Conservation (phyloP, 805 yeast genomes). For the Huiozyma sinensis region DNA sequence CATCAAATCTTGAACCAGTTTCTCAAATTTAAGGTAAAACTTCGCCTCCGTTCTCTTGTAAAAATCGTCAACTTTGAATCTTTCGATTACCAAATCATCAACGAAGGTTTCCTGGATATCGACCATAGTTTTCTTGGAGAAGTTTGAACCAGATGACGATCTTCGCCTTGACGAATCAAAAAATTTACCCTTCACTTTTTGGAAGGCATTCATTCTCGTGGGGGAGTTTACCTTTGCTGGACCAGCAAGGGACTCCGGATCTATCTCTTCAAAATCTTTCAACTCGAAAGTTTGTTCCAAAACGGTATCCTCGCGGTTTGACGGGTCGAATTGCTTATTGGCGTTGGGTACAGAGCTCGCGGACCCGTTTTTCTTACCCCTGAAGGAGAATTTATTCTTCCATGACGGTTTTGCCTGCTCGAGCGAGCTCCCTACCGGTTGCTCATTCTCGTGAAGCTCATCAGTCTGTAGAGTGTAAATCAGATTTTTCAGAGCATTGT, state of each 20-base stretch:
- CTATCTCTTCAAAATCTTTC: constrained; percentile 9
- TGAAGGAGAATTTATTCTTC: background rate
- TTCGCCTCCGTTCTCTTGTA: constrained; percentile 38
- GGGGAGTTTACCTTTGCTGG: background rate
- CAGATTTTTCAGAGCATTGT: constrained; percentile 45
- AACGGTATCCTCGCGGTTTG: background rate
- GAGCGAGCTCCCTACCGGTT: background rate
- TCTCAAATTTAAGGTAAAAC: constrained; percentile 36
- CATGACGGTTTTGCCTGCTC: background rate
- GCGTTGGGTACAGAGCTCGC: background rate
- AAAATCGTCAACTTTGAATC: constrained; percentile 42
- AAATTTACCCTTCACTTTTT: constrained; percentile 11
- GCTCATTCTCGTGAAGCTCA: constrained; percentile 10
- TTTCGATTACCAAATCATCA: constrained; percentile 36
- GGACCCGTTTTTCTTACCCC: constrained; percentile 1
- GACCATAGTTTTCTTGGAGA: constrained; percentile 21
- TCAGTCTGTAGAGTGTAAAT: constrained; percentile 45
- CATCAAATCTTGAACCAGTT: constrained; percentile 39
- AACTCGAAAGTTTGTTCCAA: constrained; percentile 21
- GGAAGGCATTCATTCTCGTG: constrained; percentile 1
- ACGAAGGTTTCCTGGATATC: constrained; percentile 37
- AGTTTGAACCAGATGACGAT: constrained; percentile 10
- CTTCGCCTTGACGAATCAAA: constrained; percentile 4
- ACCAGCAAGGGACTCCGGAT: background rate
- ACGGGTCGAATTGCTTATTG: background rate